A percentile compares a stretch with the other conserved stretches of the same genome.
phyloP scores from a whole-genome alignment of 2,329 filamentous ascomycete genomes.

The Trichoderma sp. region DNA sequence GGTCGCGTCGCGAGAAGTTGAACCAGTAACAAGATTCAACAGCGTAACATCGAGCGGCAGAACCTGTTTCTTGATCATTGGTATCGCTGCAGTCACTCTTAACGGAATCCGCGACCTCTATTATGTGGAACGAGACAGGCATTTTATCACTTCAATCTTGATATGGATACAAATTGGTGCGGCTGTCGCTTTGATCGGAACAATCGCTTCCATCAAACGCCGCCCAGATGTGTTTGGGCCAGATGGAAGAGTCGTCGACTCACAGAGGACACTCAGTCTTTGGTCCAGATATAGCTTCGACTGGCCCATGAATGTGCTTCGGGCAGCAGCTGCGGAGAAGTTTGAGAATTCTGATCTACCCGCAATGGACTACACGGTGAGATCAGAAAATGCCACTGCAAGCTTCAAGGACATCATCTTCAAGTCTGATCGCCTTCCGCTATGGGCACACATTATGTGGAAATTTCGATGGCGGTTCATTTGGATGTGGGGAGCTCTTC shows the following conservation, averaged over 20 bases:
- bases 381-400: constrained; percentile 3
- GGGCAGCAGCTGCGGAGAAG: constrained; percentile 7
- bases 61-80: not conserved
- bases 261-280: not conserved
- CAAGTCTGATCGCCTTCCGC: not conserved
- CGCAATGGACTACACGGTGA: not conserved
- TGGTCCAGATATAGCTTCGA: constrained; percentile 9
- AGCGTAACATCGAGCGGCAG: not conserved
- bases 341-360: constrained; percentile 8
- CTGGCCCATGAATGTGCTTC: constrained; percentile 3
- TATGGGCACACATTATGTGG: constrained; percentile 14
- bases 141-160: not conserved
- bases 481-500: not conserved
- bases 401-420: constrained; percentile 14
- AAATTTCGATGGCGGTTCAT: not conserved
- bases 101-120: not conserved
- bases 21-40: not conserved
- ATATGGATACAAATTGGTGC: not conserved
- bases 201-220: not conserved
- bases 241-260: not conserved
- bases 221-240: not conserved
- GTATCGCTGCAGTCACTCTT: not conserved
- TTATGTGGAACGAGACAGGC: not conserved
- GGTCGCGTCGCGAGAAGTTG: not conserved
- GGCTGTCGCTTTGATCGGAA: not conserved